Evolutionary conservation across 805 yeast species (phyloP).

Genomic region (Sugiyamaella lignohabitans): DNA sequence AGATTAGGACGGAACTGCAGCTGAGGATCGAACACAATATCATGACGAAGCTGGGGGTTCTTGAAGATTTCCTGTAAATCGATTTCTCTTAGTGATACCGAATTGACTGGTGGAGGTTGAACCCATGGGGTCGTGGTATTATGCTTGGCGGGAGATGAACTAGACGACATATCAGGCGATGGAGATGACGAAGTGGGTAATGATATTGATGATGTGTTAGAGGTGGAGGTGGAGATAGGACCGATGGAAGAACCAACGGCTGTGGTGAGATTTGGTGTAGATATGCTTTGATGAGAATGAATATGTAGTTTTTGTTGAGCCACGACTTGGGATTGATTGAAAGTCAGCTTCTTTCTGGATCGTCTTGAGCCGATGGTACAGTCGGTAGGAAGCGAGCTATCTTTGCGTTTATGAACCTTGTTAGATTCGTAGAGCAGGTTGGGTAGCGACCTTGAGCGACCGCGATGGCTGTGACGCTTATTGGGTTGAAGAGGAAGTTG

Average conservation of each 20-base stretch:
- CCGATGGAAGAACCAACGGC: not conserved
- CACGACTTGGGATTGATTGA: too few species aligned
- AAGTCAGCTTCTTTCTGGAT: not conserved
- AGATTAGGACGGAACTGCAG: slow-evolving; percentile 85
- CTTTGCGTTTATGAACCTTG: slow-evolving; percentile 11
- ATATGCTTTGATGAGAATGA: not conserved
- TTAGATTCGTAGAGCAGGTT: slow-evolving; percentile 13
- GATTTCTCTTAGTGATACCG: slow-evolving; percentile 75
- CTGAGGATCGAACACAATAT: slow-evolving; percentile 85
- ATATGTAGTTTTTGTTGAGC: not conserved
- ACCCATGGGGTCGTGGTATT: slow-evolving; percentile 3
- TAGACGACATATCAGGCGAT: not conserved
- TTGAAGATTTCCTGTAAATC: slow-evolving; percentile 83
- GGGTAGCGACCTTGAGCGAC: slow-evolving; percentile 21
- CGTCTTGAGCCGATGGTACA: not conserved
- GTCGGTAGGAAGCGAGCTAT: not conserved
- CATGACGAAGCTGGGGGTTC: slow-evolving; percentile 90
- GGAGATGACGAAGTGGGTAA: slow-evolving; percentile 7
- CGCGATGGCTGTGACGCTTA: slow-evolving; percentile 13
- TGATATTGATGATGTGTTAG: not conserved
- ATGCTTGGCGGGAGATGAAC: not conserved
- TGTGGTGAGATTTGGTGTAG: not conserved
- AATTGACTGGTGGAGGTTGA: slow-evolving; percentile 72
- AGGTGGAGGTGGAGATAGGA: not conserved
- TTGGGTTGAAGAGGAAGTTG: not conserved